Base-by-base conservation (phyloP, 257 asterid species). In the Petunia axillaris region DNA sequence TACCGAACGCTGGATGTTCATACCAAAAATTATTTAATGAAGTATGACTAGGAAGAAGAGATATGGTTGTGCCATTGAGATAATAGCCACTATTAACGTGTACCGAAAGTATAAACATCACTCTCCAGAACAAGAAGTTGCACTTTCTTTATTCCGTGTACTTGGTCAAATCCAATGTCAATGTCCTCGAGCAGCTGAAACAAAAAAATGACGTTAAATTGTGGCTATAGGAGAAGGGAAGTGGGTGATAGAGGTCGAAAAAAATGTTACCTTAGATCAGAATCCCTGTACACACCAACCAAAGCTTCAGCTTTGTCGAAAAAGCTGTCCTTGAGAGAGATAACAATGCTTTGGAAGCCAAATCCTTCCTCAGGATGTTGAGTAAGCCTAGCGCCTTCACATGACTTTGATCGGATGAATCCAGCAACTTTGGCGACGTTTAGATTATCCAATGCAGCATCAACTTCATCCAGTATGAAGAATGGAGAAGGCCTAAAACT, bases 371-470 rank as follows among this genome's bases (percentile, higher is more conserved):
- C 91, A 25, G 76, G 82, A 78, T 89, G 91, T 79, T 78, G 58
- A 46, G 81, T 89, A 64, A 76, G 3, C 74, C 93, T 83, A 79
- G 91, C 93, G 65, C 94, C 95, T 82, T 86, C 94, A 79, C 98
- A 96, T 16, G 98, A 96, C 87, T 91, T 94, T 81, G 97, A 86
- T 87, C 95, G 91, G 74, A 96, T 91, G 76, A 96, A 96, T 87
- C 99, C 93, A 68, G 99, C 99, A 39, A 96, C 97, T 86, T 96
- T 96, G 81, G 98, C 98, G 6, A 96, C 99, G 79, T 96, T 96
- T 67, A 94, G 79, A 84, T 94, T 96, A 75, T 96, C 99, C 81
- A 96, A 81, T 16, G 99, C 99, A 77, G 99, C 99, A 85, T 96
- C 99, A 84, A 96, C 99, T 92, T 96, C 99, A 57, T 96, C 99